These are phyloP conservation scores for Eutrema japonicum DNA, from an alignment of 345 rosid species.

Conservation along the genomic window DNA sequence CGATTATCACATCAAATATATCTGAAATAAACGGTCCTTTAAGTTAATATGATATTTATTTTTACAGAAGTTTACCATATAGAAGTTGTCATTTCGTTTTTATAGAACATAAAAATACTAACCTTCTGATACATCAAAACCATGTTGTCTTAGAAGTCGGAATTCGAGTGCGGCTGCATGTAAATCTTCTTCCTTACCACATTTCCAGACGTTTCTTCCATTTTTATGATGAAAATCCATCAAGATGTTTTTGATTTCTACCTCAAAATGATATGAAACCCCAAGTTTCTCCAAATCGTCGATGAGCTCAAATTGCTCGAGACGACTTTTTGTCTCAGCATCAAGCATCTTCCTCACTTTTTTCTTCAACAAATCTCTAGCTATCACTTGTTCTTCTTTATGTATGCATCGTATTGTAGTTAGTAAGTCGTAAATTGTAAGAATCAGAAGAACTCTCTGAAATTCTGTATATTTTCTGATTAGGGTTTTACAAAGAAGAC, in stretches of 20 bases:
- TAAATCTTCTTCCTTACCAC: slow-evolving; percentile 11
- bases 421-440: not conserved
- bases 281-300: slow-evolving; percentile 42
- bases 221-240: not conserved
- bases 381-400: not conserved
- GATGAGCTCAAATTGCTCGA: slow-evolving; percentile 23
- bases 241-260: slow-evolving; percentile 36
- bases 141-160: slow-evolving; percentile 46
- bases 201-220: not conserved
- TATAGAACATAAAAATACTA: not conserved
- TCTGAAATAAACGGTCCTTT: slow-evolving; percentile 26
- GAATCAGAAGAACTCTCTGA: too few species aligned
- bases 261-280: slow-evolving; percentile 51
- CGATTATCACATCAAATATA: slow-evolving; percentile 38
- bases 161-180: slow-evolving; percentile 34
- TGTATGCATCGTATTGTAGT: slow-evolving; percentile 5
- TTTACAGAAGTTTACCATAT: not conserved
- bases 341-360: slow-evolving; percentile 29
- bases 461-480: too few species aligned
- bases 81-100: not conserved
- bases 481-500: too few species aligned
- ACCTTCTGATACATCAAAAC: slow-evolving; percentile 38
- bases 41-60: too few species aligned
- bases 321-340: not conserved
- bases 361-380: slow-evolving; percentile 20